A percentile compares a stretch with the other conserved stretches of the same genome.
phyloP scores from a whole-genome alignment of 1,284 basidiomycete genomes.

The Trametes polyzona region DNA sequence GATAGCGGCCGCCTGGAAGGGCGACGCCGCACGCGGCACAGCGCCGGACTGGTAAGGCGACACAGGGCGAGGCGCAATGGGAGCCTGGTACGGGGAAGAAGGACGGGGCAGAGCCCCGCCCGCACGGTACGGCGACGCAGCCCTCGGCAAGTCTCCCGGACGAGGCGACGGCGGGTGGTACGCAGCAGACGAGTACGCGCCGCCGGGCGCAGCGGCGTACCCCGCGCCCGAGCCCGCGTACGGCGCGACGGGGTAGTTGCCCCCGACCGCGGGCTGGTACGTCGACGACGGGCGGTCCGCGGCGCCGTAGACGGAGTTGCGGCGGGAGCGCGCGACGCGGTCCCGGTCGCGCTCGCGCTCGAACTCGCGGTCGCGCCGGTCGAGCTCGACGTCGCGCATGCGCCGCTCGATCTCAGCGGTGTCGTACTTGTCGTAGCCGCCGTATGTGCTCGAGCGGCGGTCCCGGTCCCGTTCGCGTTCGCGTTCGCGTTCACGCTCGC shows the following conservation, averaged over 20 bases:
- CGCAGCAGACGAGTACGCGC: conserved; percentile 20
- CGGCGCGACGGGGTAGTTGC: conserved; percentile 16
- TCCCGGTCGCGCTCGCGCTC: conserved; percentile 26
- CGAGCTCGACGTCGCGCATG: conserved; percentile 36
- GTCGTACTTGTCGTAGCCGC: conserved; percentile 30
- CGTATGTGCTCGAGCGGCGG: conserved; percentile 25
- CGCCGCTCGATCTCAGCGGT: conserved; percentile 37
- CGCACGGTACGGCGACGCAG: neutral
- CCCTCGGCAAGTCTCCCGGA: conserved; percentile 5
- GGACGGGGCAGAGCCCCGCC: conserved; percentile 17
- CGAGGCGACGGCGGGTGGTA: conserved; percentile 30
- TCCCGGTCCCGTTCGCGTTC: conserved; percentile 30
- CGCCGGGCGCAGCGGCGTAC: conserved; percentile 27
- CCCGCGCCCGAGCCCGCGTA: conserved; percentile 12
- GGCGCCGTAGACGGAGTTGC: conserved; percentile 31
- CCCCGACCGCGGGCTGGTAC: conserved; percentile 27
- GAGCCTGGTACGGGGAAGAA: conserved; percentile 29
- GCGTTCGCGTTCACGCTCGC: conserved; percentile 49
- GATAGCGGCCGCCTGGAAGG: conserved; percentile 14
- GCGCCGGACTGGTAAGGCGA: conserved; percentile 31
- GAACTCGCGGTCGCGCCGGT: conserved; percentile 32
- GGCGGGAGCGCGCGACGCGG: conserved; percentile 28
- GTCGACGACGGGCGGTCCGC: conserved; percentile 27
- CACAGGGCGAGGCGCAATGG: conserved; percentile 25
- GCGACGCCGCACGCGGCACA: conserved; percentile 21